Base-by-base conservation (phyloP, 331 rosid genomes). In the Telfairia occidentalis region DNA sequence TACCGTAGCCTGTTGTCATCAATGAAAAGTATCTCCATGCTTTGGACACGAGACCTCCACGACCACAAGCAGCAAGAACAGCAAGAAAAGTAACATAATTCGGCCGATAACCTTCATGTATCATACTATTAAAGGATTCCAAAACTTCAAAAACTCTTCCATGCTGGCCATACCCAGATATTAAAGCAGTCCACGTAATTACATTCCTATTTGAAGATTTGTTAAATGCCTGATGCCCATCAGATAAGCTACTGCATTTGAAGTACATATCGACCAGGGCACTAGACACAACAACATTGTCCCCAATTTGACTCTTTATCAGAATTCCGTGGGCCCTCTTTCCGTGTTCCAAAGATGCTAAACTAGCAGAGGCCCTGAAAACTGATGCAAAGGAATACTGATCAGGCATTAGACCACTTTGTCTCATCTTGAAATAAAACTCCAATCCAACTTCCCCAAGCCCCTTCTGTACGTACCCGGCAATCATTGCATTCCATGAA, bases 221-320 rank as follows among this genome's bases (percentile, higher is more conserved):
- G 81, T 88, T 84, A 74, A 89, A 90, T 72, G 82, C 79, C 21
- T 45, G 70, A n/a, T 63, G 82, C 9, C 92, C 97, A 54, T 87
- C 86, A 18, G 70, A 80, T 55, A 85, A 79, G 76, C 84, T 81
- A 84, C 92, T 84, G 83, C 96, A 85, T 76, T 89, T 87, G 76
- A 92, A 90, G 86, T 87, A 89, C 92, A 90, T 90, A 76, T 90
- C 96, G 58, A 89, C 82, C 37, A 90, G 85, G 75, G 94, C 92
- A 83, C 93, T 85, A 80, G 81, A 87, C 81, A 87, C 92, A 26
- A 87, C 84, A 55, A 92, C 84, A 76, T 89, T 87, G 78, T 80
- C 92, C 75, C 19, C 73, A 69, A 86, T 89, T 77, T 75, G 85
- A 83, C 92, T 81, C 81, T 90, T 89, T 45, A 87, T 79, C 96